Evolutionary conservation across 805 yeast genomes (phyloP).

Genomic region (Metschnikowia borealis): DNA sequence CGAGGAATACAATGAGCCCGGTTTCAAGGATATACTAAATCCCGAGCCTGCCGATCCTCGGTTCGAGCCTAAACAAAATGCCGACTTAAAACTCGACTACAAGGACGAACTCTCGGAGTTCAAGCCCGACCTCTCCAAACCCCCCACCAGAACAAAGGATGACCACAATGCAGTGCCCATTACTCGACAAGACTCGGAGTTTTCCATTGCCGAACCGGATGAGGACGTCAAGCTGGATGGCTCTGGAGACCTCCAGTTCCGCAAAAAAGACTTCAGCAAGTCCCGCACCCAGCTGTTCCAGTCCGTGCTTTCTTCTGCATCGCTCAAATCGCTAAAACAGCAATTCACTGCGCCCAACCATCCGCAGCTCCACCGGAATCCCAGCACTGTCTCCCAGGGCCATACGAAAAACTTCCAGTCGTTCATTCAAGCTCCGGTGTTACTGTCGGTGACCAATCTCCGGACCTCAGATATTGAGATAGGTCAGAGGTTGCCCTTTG

Average conservation of each 20-base stretch:
- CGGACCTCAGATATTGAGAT: constrained; percentile 32
- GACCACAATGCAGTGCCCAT: neutral
- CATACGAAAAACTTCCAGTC: constrained; percentile 37
- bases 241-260: constrained; percentile 27
- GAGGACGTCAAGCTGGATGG: constrained; percentile 7
- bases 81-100: neutral
- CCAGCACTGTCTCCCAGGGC: constrained; percentile 11
- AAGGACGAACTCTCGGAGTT: neutral
- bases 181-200: neutral
- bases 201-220: neutral
- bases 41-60: neutral
- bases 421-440: constrained; percentile 44
- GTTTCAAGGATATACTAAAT: neutral
- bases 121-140: neutral
- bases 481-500: constrained; percentile 41
- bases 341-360: constrained; percentile 17
- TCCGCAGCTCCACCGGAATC: constrained; percentile 14
- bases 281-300: constrained; percentile 42
- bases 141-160: neutral
- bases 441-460: constrained; percentile 33
- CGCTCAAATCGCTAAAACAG: constrained; percentile 36
- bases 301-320: constrained; percentile 42
- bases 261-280: constrained; percentile 35
- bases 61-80: neutral
- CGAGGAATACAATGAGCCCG: neutral